Evolutionary conservation across 768 basidiomycete species (phyloP).

Genomic region (Mycena galopus): DNA sequence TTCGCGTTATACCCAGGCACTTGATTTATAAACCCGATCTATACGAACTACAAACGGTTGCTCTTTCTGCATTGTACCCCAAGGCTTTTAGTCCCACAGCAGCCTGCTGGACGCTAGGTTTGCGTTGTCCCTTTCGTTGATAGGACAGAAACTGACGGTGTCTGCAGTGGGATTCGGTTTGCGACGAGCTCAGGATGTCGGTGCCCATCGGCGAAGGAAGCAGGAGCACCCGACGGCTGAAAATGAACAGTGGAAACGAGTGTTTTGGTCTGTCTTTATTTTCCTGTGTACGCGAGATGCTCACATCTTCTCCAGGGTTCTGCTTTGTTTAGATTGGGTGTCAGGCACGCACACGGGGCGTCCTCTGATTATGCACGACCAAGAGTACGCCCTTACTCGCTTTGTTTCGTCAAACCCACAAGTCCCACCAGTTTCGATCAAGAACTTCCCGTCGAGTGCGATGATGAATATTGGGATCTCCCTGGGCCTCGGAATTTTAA

Average conservation of each 20-base stretch:
- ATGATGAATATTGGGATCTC: constrained; percentile 75
- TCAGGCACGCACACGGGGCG: constrained; percentile 62
- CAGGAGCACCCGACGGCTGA: constrained; percentile 54
- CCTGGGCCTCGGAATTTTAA: constrained; percentile 58
- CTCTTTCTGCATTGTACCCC: constrained; percentile 35
- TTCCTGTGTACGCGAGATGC: neutral
- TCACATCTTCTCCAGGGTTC: constrained; percentile 26
- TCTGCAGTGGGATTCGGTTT: constrained; percentile 70
- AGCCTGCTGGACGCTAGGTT: constrained; percentile 33
- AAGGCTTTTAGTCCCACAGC: constrained; percentile 44
- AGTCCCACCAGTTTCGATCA: constrained; percentile 63
- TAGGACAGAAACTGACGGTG: no score
- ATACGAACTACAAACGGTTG: neutral
- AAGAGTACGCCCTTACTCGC: constrained; percentile 58
- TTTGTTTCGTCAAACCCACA: neutral
- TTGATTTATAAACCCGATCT: constrained; percentile 25
- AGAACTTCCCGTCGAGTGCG: constrained; percentile 71
- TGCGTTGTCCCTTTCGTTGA: constrained; percentile 57
- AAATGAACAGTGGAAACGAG: constrained; percentile 72
- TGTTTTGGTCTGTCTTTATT: constrained; percentile 53
- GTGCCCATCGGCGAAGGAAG: constrained; percentile 61
- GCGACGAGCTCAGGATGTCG: constrained; percentile 70
- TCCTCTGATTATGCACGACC: constrained; percentile 68
- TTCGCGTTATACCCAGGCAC: constrained; percentile 6
- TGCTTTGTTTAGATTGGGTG: constrained; percentile 38